Conservation (phyloP, 352 stramenopile species). For the Aphanomyces euteiches region DNA sequence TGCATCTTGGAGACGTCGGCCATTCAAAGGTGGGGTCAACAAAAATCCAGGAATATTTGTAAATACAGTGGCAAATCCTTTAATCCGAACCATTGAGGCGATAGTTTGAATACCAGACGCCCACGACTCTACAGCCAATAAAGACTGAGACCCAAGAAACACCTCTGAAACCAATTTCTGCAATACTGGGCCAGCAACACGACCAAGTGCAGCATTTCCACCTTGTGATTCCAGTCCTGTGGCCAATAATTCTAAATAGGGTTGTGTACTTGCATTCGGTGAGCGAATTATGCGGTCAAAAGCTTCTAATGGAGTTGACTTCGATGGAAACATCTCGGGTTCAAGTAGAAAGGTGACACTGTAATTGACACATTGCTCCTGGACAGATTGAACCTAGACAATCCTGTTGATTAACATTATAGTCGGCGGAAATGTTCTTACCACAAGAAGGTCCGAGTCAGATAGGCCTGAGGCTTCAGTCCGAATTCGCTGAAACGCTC, state of each 20-base stretch:
- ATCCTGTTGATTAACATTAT: not conserved
- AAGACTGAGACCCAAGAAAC: slow-evolving; percentile 69
- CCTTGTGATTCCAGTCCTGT: slow-evolving; percentile 53
- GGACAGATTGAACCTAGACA: slow-evolving; percentile 36
- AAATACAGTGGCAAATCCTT: slow-evolving; percentile 58
- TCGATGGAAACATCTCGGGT: slow-evolving; percentile 81
- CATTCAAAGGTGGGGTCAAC: slow-evolving; percentile 58
- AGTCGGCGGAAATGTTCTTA: not conserved
- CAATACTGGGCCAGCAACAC: slow-evolving; percentile 68
- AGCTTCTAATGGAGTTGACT: slow-evolving; percentile 59
- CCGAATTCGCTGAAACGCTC: slow-evolving; percentile 2
- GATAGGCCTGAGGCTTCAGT: not conserved
- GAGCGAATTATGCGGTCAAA: slow-evolving; percentile 73
- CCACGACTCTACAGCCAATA: slow-evolving; percentile 41
- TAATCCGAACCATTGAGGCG: slow-evolving; percentile 60
- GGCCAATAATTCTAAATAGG: slow-evolving; percentile 53
- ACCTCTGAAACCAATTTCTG: slow-evolving; percentile 75
- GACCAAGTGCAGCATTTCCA: slow-evolving; percentile 55
- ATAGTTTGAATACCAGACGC: slow-evolving; percentile 46
- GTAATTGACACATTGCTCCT: slow-evolving; percentile 83
- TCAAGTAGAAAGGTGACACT: slow-evolving; percentile 75
- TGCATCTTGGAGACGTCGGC: slow-evolving; percentile 66
- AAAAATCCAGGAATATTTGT: slow-evolving; percentile 67
- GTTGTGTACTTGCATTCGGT: slow-evolving; percentile 63
- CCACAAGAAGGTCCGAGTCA: slow-evolving; percentile 12